Evolutionary conservation across 306 rosid species (phyloP).

Genomic region (Vigna hirtella): DNA sequence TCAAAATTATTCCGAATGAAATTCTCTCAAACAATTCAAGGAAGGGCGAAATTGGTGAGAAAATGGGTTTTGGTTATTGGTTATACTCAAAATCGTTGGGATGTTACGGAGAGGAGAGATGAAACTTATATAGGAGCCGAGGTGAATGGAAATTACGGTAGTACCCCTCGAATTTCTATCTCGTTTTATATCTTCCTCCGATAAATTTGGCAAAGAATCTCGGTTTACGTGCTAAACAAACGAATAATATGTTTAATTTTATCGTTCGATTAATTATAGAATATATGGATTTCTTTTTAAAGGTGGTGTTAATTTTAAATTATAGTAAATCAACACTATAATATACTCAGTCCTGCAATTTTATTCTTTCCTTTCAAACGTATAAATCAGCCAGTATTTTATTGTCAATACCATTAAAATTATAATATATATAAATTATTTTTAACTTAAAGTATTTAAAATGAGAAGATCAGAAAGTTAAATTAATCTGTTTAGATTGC

Average conservation of each 20-base stretch:
- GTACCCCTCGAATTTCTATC: background rate
- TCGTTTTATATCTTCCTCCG: background rate
- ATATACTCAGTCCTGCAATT: no score
- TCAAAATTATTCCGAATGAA: slow-evolving; percentile 22
- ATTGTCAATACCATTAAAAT: no score
- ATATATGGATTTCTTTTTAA: no score
- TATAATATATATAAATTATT: no score
- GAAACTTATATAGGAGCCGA: slow-evolving; percentile 22
- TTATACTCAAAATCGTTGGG: background rate
- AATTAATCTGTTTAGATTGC: no score
- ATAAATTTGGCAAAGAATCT: slow-evolving; percentile 33
- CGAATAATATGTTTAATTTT: background rate
- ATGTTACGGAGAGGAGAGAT: background rate
- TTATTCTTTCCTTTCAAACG: no score
- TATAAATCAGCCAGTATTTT: no score
- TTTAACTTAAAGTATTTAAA: no score
- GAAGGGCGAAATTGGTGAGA: background rate
- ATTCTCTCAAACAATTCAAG: slow-evolving; percentile 28
- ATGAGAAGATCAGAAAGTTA: no score
- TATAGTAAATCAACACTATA: background rate
- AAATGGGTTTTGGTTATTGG: background rate
- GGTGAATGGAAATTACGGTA: background rate
- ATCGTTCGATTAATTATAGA: no score
- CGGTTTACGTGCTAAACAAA: slow-evolving; percentile 12
- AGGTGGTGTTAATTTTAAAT: background rate